Percentiles rank a stretch among this genome's conserved stretches.
These are phyloP conservation scores for Cucumis cinereus DNA, from an alignment of 306 rosid species.

Conservation along the genomic window DNA sequence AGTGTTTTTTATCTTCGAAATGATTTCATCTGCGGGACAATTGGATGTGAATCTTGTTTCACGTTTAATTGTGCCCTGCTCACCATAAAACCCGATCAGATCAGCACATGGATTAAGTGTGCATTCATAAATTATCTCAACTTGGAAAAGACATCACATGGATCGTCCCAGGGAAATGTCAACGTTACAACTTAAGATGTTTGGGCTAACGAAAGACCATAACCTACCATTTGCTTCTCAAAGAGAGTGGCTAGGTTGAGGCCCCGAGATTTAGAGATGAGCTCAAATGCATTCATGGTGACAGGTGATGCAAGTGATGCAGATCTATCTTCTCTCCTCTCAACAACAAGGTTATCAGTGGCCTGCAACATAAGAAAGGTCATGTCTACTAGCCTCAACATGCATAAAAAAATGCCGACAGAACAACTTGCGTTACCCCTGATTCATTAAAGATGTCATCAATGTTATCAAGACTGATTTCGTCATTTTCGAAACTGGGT, in stretches of 20 bases:
- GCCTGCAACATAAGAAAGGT: conserved; percentile 29
- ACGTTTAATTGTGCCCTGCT: conserved; percentile 72
- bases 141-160: neutral
- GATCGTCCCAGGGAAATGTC: neutral
- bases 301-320: conserved; percentile 54
- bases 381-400: neutral
- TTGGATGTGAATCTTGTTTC: conserved; percentile 90
- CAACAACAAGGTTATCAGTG: conserved; percentile 53
- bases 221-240: conserved; percentile 84
- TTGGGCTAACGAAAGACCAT: neutral
- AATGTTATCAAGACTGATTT: conserved; percentile 61
- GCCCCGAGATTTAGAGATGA: conserved; percentile 86
- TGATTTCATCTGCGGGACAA: conserved; percentile 72
- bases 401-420: neutral
- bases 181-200: neutral
- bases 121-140: neutral
- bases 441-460: conserved; percentile 56
- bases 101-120: neutral
- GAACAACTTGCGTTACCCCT: conserved; percentile 35
- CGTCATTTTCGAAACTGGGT: conserved; percentile 62
- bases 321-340: conserved; percentile 47
- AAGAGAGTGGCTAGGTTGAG: conserved; percentile 77
- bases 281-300: conserved; percentile 94
- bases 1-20: conserved; percentile 64
- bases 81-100: neutral